Evolutionary conservation across 129 eudicot species (phyloP), one percentile per base, ranked within the genome.

Genomic region (Logfia minima): DNA sequence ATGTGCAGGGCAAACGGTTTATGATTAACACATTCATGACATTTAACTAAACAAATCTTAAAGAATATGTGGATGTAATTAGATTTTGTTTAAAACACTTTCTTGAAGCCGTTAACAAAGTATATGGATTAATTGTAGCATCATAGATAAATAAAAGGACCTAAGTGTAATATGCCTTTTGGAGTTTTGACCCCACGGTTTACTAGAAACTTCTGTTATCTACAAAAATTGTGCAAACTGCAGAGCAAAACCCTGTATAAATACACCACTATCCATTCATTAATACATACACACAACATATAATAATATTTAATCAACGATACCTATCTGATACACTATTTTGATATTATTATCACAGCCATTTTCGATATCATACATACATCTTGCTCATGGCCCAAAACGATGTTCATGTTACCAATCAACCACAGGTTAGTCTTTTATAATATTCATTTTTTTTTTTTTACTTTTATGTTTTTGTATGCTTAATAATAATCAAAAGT

Each of bases 381-480:
- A 16, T 45, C 24, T 43, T 4, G 62, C 63, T 76, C 73, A 76
- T 76, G 80, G 80, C 80, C 35, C 45, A 76, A 76, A 76, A 29
- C 32, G 64, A 76, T 51, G 73, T 65, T 76, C 45, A 41, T 66
- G 63, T 45, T 64, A 26, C 79, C 8, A 74, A 60, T 75, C 79
- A 63, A 75, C 23, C 79, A 48, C 48, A 64, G 72, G 79, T 65
- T 66, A 63, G 32, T 51, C 35, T 66, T 65, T 65, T 41, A 14
- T 75, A 41, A 26, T 26, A 26, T 26, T 35, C 39, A 4, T 4
- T 4, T 60, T 37, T 16, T 37, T 16, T 2, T 34, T 51, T 11
- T 34, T 10, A 45, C 8, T 24, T 43, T 7, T 14, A 16, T 70
- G 4, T n/a, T 19, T 53, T 18, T 3, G 4, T 72, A 17, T 4